Base-by-base conservation (phyloP, 306 rosid species). In the Quercus suber region DNA sequence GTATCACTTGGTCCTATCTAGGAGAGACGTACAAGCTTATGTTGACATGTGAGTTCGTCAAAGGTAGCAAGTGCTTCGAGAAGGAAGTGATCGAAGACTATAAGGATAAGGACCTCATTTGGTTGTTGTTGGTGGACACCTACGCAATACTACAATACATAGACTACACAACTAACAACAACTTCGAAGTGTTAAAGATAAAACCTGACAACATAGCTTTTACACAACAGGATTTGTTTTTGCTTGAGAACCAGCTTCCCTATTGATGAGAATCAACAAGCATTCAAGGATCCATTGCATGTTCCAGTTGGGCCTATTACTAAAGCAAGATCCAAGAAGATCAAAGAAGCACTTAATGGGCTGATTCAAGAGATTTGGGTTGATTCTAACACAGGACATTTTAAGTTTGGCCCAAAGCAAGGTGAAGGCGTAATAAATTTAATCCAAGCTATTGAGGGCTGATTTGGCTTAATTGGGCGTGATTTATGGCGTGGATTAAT, bases 211-310 rank as follows among this genome's bases (percentile, higher is more conserved):
- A 19, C 8, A 0, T 30, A 1, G 63, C 63, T 23, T 57, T 75
- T 6, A 18, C 45, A 0, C 45, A 59, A 5, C 73, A 73, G 4
- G 86, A 83, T 61, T 53, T 78, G 67, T 74, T 83, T 73, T 52
- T 74, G 69, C 67, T 83, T 19, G 86, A 83, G 73, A 83, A 83
- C 21, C 83, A 78, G 55, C 55, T 83, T 53, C 83, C 86, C 11
- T 83, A n/a, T n/a, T n/a, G n/a, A n/a, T n/a, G n/a, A n/a, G n/a
- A n/a, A n/a, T n/a, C n/a, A n/a, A n/a, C n/a, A n/a, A n/a, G n/a
- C n/a, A n/a, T n/a, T n/a, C n/a, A n/a, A n/a, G n/a, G n/a, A n/a
- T n/a, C n/a, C n/a, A n/a, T n/a, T n/a, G n/a, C n/a, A n/a, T n/a
- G n/a, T n/a, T n/a, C n/a, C n/a, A n/a, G n/a, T n/a, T n/a, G n/a